Conservation (phyloP, 257 asterid genomes). For the Solanum ahanhuiri region DNA sequence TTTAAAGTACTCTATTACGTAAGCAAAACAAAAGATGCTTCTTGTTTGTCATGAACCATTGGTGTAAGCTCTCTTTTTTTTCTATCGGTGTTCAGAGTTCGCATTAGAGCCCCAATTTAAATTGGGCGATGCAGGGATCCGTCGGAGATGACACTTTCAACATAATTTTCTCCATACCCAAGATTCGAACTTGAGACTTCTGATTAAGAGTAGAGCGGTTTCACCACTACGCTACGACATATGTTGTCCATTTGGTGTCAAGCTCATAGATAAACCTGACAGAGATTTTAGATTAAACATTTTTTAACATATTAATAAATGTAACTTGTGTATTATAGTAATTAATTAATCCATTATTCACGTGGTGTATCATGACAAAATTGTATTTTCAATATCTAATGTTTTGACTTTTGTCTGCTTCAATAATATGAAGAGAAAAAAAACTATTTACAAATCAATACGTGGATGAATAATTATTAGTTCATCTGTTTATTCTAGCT, state of each 20-base stretch:
- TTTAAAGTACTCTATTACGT: neutral
- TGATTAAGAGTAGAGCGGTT: rapidly evolving
- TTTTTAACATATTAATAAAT: neutral
- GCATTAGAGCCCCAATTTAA: too few species aligned
- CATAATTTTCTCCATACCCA: rapidly evolving
- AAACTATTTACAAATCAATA: neutral
- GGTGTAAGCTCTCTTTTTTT: too few species aligned
- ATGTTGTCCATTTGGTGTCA: neutral
- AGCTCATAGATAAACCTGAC: neutral
- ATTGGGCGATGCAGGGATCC: too few species aligned
- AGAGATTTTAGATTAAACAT: neutral
- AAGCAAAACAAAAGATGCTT: neutral
- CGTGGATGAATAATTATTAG: neutral
- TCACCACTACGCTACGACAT: rapidly evolving
- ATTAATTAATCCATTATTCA: neutral
- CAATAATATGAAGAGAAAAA: neutral
- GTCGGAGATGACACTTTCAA: too few species aligned
- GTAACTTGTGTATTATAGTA: neutral
- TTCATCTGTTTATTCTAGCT: neutral
- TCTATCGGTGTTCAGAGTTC: too few species aligned
- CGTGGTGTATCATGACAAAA: neutral
- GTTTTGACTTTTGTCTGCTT: neutral
- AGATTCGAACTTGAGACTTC: rapidly evolving
- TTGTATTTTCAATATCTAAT: neutral
- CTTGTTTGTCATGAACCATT: neutral